Evolutionary conservation across 2,329 filamentous ascomycete species (phyloP).

Genomic region (Colletotrichum cordylinicola): DNA sequence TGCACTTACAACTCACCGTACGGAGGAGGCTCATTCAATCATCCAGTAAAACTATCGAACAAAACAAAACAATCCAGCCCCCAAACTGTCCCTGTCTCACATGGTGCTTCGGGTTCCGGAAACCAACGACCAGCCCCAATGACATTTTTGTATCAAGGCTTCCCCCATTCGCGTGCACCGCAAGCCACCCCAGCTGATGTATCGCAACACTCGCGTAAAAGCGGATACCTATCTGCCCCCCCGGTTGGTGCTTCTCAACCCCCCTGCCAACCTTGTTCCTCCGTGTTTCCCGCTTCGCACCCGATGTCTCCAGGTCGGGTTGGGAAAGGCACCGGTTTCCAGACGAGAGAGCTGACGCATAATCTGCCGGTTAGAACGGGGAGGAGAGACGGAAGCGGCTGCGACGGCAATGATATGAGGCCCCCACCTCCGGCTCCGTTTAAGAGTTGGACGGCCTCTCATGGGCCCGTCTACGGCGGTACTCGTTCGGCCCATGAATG

Average conservation of each 20-base stretch:
- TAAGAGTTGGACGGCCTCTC: background rate
- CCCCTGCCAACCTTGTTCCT: background rate
- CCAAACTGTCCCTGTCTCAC: constrained; percentile 18
- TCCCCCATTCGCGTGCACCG: background rate
- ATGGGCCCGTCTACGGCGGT: background rate
- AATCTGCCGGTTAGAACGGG: background rate
- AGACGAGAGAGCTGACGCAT: background rate
- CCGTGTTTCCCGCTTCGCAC: background rate
- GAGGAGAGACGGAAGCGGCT: background rate
- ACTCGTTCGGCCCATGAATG: background rate
- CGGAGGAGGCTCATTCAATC: background rate
- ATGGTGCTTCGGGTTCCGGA: background rate
- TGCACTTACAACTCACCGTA: background rate
- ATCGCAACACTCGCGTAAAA: background rate
- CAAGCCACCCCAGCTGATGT: background rate
- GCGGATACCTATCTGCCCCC: background rate
- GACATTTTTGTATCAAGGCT: background rate
- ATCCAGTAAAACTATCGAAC: background rate
- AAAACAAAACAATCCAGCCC: constrained; percentile 5
- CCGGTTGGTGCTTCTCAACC: background rate
- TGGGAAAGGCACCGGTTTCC: background rate
- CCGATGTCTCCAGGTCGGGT: background rate
- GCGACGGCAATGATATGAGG: background rate
- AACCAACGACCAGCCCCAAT: background rate
- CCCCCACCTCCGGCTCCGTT: background rate